Evolutionary conservation across 441 rosid genomes (phyloP).

Genomic region (Pelargonium myrrhifolium): DNA sequence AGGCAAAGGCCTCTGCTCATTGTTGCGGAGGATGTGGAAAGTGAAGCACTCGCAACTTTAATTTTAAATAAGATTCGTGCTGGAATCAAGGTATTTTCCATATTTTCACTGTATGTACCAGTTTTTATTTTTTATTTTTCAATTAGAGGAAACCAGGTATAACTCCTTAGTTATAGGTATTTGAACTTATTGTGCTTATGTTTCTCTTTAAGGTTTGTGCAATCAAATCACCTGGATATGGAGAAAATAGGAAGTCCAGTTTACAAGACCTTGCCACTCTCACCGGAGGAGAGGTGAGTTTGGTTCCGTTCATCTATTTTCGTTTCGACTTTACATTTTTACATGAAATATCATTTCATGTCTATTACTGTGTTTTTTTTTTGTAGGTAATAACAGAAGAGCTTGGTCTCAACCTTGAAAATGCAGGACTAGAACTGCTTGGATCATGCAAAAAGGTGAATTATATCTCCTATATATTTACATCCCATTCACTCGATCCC

Average conservation of each 20-base stretch:
- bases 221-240: constrained; percentile 88
- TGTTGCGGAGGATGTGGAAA: constrained; percentile 83
- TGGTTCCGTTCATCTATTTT: neutral
- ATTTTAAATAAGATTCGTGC: constrained; percentile 80
- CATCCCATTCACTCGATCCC: no score
- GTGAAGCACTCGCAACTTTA: constrained; percentile 70
- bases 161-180: neutral
- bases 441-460: constrained; percentile 81
- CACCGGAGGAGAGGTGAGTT: constrained; percentile 80
- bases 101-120: neutral
- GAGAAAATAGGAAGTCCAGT: constrained; percentile 68
- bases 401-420: constrained; percentile 59
- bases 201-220: constrained; percentile 57
- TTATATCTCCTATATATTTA: neutral
- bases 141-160: neutral
- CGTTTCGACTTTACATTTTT: neutral
- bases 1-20: constrained; percentile 59
- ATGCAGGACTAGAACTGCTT: constrained; percentile 62
- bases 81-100: constrained; percentile 57
- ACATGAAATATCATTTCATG: constrained; percentile 8
- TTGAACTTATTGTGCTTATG: neutral
- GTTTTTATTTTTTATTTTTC: neutral
- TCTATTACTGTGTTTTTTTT: constrained; percentile 15
- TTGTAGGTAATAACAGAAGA: constrained; percentile 77
- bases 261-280: constrained; percentile 81